phyloP scores from a whole-genome alignment of 164 flowering plant species.

The Kalanchoe fedtschenkoi region DNA sequence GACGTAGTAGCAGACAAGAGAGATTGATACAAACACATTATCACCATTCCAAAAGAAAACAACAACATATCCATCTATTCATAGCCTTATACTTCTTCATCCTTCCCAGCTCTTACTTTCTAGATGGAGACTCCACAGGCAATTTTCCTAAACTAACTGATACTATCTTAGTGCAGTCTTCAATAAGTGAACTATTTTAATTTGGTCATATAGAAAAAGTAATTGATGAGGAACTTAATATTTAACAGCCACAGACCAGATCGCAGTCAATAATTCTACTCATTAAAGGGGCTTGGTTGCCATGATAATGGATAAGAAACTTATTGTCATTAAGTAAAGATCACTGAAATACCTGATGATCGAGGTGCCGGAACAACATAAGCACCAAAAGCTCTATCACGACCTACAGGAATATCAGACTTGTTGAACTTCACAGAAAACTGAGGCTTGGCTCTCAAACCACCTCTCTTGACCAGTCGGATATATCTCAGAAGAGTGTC shows the following conservation, averaged over 20 bases:
- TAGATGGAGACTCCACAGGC: background rate
- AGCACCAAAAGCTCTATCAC: conserved; percentile 81
- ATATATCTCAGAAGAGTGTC: conserved; percentile 77
- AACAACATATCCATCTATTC: too few relatives aligned
- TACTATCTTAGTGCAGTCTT: background rate
- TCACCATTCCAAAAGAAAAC: background rate
- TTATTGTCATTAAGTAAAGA: background rate
- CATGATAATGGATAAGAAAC: background rate
- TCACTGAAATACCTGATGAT: conserved; percentile 36
- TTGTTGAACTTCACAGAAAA: conserved; percentile 66
- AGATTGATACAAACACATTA: background rate
- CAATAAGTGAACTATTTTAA: too few relatives aligned
- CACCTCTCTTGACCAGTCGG: conserved; percentile 64
- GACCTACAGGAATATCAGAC: conserved; percentile 50
- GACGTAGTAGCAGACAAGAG: background rate
- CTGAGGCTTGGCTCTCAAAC: conserved; percentile 73
- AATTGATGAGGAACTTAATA: too few relatives aligned
- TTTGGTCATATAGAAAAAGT: too few relatives aligned
- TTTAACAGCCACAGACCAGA: background rate
- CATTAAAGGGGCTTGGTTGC: background rate
- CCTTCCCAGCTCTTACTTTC: background rate
- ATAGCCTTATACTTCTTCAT: too few relatives aligned
- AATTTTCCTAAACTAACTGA: background rate
- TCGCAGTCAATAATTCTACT: background rate
- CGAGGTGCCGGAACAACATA: conserved; percentile 46